Evolutionary conservation across 2,329 filamentous ascomycete genomes (phyloP).

Genomic region (Phaeoacremonium minimum): DNA sequence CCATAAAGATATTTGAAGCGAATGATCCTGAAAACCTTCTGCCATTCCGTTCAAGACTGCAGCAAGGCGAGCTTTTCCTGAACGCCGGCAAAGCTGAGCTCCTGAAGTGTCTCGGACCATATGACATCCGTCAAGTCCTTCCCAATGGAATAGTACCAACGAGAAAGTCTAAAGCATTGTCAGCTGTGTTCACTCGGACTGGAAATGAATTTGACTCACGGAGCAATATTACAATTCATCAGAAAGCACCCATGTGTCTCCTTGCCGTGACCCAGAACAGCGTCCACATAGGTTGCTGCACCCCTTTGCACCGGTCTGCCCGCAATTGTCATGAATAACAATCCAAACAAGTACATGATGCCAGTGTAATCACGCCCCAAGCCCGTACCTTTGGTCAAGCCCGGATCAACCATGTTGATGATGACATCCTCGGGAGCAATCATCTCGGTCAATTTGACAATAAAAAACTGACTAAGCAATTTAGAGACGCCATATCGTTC

Average conservation of each 20-base stretch:
- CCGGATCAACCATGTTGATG: constrained; percentile 44
- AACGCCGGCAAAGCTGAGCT: constrained; percentile 8
- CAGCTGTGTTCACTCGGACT: too few relatives aligned
- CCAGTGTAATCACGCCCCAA: constrained; percentile 8
- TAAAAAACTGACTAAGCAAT: constrained; percentile 26
- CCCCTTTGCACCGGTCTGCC: constrained; percentile 2
- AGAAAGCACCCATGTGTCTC: constrained; percentile 5
- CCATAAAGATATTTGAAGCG: too few relatives aligned
- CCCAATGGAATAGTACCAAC: background rate
- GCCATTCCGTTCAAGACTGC: background rate
- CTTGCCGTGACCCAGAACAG: constrained; percentile 2
- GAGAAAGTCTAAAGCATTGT: background rate
- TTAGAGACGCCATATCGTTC: constrained; percentile 20
- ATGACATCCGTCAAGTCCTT: constrained; percentile 1
- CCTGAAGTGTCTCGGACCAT: constrained; percentile 9
- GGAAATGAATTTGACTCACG: constrained; percentile 21
- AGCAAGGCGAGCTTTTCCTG: background rate
- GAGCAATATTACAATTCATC: constrained; percentile 6
- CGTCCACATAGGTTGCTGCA: constrained; percentile 2
- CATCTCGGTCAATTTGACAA: constrained; percentile 27
- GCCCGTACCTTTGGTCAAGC: constrained; percentile 34
- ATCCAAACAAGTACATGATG: background rate
- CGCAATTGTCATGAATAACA: background rate
- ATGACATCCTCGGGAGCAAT: constrained; percentile 33
- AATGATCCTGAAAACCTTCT: too few relatives aligned